Percentiles rank a stretch among this genome's conserved stretches.
phyloP scores from a whole-genome alignment of 768 basidiomycete species.

The Porpolomopsis calyptriformis region DNA sequence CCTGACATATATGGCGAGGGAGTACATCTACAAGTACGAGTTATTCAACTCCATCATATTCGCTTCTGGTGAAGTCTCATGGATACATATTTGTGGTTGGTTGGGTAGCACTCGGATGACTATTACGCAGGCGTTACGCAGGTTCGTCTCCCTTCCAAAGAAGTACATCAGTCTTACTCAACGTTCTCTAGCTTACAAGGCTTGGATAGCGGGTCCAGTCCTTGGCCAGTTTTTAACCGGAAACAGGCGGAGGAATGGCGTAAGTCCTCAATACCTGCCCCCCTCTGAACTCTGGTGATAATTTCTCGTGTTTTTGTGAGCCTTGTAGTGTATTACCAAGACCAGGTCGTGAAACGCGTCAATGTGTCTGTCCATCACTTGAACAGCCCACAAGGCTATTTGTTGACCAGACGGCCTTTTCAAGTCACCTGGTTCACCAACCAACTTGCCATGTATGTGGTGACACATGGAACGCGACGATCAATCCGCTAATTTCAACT shows the following conservation, averaged over 20 bases:
- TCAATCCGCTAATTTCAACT: too few species aligned
- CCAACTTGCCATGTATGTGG: conserved; percentile 49
- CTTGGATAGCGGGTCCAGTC: conserved; percentile 29
- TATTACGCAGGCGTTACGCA: conserved; percentile 51
- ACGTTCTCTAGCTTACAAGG: conserved; percentile 34
- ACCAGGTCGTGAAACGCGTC: conserved; percentile 52
- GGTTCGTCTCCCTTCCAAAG: conserved; percentile 33
- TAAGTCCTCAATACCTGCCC: conserved; percentile 28
- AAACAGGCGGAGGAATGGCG: conserved; percentile 73
- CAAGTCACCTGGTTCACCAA: conserved; percentile 63
- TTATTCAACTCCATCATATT: neutral
- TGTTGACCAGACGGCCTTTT: conserved; percentile 58
- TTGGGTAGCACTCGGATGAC: conserved; percentile 49
- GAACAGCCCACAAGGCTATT: conserved; percentile 38
- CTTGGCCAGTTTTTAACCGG: conserved; percentile 50
- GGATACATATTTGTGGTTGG: too few species aligned
- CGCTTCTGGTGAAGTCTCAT: conserved; percentile 3
- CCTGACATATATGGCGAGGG: conserved; percentile 55
- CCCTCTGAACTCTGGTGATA: neutral
- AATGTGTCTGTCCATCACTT: conserved; percentile 43
- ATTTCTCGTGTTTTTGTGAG: neutral
- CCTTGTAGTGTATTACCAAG: conserved; percentile 53
- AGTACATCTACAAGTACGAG: conserved; percentile 67
- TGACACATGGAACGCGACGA: neutral
- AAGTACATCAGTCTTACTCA: conserved; percentile 11